Conservation (phyloP, 2,329 filamentous ascomycete genomes). For the Sporothrix variecibatus region DNA sequence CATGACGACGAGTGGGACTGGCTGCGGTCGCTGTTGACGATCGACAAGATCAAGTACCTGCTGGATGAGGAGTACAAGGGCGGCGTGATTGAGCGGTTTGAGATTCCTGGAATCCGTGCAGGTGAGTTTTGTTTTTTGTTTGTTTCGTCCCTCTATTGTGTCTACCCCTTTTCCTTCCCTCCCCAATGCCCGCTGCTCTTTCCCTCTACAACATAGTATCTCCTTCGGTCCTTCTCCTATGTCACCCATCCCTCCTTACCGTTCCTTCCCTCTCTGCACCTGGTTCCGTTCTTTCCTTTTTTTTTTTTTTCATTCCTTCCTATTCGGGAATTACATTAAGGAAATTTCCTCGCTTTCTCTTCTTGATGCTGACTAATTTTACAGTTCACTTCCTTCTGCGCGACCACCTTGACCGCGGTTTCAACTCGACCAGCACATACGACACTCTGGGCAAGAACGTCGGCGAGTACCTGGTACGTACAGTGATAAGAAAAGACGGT, state of each 20-base stretch:
- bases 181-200: background rate
- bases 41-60: constrained; percentile 30
- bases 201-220: background rate
- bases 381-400: constrained; percentile 43
- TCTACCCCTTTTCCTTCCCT: background rate
- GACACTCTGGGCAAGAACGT: constrained; percentile 51
- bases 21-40: constrained; percentile 42
- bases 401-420: constrained; percentile 49
- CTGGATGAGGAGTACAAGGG: constrained; percentile 32
- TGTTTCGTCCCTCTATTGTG: background rate
- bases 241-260: background rate
- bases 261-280: background rate
- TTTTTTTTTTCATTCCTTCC: background rate
- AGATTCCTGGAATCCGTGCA: constrained; percentile 26
- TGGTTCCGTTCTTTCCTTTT: background rate
- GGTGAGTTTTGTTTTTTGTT: constrained; percentile 21
- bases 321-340: background rate
- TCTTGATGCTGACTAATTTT: background rate
- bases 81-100: constrained; percentile 28
- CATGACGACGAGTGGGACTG: constrained; percentile 44
- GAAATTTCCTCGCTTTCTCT: background rate
- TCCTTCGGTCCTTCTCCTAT: background rate
- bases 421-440: constrained; percentile 45
- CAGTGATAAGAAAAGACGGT: background rate
- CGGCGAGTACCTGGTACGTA: constrained; percentile 43